Evolutionary conservation across 2,329 filamentous ascomycete species (phyloP).

Genomic region (Beauveria bassiana): DNA sequence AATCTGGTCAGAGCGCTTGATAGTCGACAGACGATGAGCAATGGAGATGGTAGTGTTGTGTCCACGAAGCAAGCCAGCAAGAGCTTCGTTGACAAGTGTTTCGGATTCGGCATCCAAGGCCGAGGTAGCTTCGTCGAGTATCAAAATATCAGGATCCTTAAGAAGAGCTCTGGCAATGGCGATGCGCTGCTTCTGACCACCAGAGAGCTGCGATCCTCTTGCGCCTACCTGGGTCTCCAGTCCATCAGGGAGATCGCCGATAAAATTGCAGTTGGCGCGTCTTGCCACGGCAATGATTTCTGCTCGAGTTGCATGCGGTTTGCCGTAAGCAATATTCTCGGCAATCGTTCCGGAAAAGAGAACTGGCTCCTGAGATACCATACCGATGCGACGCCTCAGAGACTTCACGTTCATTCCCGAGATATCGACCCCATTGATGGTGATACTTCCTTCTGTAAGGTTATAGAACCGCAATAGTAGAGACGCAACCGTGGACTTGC

Average conservation of each 20-base stretch:
- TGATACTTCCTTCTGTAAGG: conserved; percentile 67
- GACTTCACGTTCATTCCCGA: conserved; percentile 87
- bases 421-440: conserved; percentile 79
- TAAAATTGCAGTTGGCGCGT: conserved; percentile 93
- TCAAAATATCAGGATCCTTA: conserved; percentile 93
- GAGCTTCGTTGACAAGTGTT: conserved; percentile 87
- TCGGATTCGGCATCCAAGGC: conserved; percentile 95
- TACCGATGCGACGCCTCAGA: conserved; percentile 81
- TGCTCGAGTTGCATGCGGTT: conserved; percentile 64
- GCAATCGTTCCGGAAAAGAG: conserved; percentile 79
- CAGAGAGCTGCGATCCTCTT: conserved; percentile 85
- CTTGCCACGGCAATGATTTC: conserved; percentile 83
- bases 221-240: conserved; percentile 91
- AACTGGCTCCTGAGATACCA: conserved; percentile 93
- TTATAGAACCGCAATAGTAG: conserved; percentile 86
- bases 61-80: conserved; percentile 71
- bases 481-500: conserved; percentile 93
- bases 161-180: conserved; percentile 91
- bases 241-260: conserved; percentile 91
- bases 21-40: conserved; percentile 89
- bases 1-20: conserved; percentile 90
- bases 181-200: conserved; percentile 95
- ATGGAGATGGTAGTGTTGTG: conserved; percentile 97
- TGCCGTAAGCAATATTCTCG: conserved; percentile 88
- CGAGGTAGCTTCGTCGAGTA: conserved; percentile 93